Percentiles rank a stretch among this genome's conserved stretches.
These are phyloP conservation scores for Neofusicoccum cordaticola DNA, from an alignment of 2,329 filamentous ascomycete species.

Conservation along the genomic window DNA sequence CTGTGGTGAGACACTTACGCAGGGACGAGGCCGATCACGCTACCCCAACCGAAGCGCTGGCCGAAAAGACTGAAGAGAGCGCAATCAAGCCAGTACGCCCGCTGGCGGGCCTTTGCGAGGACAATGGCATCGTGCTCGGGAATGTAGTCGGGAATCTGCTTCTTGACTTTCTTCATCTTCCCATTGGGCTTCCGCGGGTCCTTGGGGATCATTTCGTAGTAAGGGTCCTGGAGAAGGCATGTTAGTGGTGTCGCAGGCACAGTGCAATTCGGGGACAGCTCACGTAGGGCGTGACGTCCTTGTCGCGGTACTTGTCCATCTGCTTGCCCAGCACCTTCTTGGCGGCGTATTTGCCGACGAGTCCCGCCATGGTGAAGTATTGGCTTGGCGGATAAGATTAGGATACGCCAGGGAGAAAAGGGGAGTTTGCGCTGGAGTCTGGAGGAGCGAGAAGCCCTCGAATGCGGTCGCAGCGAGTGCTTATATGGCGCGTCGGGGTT, in stretches of 20 bases:
- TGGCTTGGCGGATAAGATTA: conserved; percentile 12
- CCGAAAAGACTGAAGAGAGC: conserved; percentile 78
- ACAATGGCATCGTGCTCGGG: conserved; percentile 78
- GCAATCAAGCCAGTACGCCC: conserved; percentile 83
- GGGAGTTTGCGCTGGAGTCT: not conserved
- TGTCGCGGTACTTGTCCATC: conserved; percentile 47
- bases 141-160: conserved; percentile 78
- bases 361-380: conserved; percentile 40
- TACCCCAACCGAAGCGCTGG: conserved; percentile 84
- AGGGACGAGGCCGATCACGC: conserved; percentile 80
- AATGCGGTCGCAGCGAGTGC: conserved; percentile 2
- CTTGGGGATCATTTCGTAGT: conserved; percentile 72
- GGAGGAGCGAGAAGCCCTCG: not conserved
- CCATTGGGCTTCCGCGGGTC: conserved; percentile 64
- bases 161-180: conserved; percentile 80
- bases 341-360: conserved; percentile 49
- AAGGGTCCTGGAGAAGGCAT: conserved; percentile 67
- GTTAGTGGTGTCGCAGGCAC: not conserved
- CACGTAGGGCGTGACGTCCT: conserved; percentile 42
- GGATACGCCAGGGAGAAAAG: not conserved
- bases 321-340: conserved; percentile 49
- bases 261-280: conserved; percentile 21
- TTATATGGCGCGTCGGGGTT: conserved; percentile 17
- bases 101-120: conserved; percentile 79
- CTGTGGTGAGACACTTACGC: conserved; percentile 52